Conservation (phyloP, 495 filamentous ascomycete genomes). For the Penicillium samsonianum region DNA sequence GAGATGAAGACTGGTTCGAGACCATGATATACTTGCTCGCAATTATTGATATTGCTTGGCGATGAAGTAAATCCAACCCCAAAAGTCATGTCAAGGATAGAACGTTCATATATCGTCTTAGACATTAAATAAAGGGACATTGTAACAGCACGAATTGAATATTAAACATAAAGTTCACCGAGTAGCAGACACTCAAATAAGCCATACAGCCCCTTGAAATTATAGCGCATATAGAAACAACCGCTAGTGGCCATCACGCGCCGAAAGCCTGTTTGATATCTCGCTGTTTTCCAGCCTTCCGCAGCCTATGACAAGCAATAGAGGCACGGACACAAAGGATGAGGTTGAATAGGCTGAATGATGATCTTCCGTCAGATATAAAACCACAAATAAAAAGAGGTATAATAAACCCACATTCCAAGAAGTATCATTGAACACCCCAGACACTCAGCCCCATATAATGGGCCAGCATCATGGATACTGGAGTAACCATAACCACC, state of each 20-base stretch:
- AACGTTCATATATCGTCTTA: background rate
- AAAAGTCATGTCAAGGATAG: too few relatives aligned
- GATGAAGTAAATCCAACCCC: too few relatives aligned
- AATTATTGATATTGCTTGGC: too few relatives aligned
- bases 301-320: slow-evolving; percentile 16
- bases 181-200: background rate
- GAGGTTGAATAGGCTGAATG: slow-evolving; percentile 15
- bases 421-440: slow-evolving; percentile 19
- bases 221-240: background rate
- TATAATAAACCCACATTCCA: slow-evolving; percentile 12
- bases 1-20: too few relatives aligned
- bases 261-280: background rate
- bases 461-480: background rate
- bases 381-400: background rate
- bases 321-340: slow-evolving; percentile 18
- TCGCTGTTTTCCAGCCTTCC: slow-evolving; percentile 10
- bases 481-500: slow-evolving; percentile 13
- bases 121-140: background rate
- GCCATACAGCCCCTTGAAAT: background rate
- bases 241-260: background rate
- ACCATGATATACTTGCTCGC: too few relatives aligned
- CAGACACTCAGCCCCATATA: slow-evolving; percentile 21
- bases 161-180: background rate
- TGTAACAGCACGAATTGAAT: background rate
- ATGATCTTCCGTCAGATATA: background rate